phyloP scores from a whole-genome alignment of 2,329 filamentous ascomycete species.

The Sclerotinia nivalis region DNA sequence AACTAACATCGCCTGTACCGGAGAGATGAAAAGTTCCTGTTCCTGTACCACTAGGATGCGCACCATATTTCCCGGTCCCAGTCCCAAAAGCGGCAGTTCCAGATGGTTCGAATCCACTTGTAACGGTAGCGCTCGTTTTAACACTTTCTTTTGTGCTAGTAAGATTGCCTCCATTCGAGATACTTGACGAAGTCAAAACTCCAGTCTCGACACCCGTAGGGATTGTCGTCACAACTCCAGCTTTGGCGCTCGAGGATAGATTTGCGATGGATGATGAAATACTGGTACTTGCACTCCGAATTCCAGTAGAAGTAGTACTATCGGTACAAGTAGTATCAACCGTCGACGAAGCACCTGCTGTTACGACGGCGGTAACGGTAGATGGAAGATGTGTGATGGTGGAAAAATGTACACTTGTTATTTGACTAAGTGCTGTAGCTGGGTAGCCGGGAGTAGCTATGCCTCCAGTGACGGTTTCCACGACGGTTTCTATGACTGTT shows the following conservation, averaged over 20 bases:
- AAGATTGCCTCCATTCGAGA: not conserved
- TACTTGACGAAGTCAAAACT: not conserved
- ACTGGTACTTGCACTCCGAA: not conserved
- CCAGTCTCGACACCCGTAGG: not conserved
- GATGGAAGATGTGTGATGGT: constrained; percentile 5
- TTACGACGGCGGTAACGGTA: not conserved
- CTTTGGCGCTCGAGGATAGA: not conserved
- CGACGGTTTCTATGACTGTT: not conserved
- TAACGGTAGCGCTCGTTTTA: not conserved
- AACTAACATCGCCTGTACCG: not conserved
- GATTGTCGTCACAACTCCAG: not conserved
- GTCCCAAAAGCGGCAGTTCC: not conserved
- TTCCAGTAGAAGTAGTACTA: not conserved
- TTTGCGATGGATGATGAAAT: not conserved
- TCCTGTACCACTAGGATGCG: not conserved
- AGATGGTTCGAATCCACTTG: not conserved
- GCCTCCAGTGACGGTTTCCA: constrained; percentile 7
- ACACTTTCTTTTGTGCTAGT: not conserved
- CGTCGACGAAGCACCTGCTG: not conserved
- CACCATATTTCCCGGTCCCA: not conserved
- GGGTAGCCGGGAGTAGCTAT: constrained; percentile 6
- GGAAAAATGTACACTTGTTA: not conserved
- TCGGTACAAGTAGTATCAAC: not conserved
- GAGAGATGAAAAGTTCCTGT: not conserved
- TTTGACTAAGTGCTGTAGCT: constrained; percentile 1